phyloP scores from a whole-genome alignment of 768 basidiomycete species.

The Suillus occidentalis region DNA sequence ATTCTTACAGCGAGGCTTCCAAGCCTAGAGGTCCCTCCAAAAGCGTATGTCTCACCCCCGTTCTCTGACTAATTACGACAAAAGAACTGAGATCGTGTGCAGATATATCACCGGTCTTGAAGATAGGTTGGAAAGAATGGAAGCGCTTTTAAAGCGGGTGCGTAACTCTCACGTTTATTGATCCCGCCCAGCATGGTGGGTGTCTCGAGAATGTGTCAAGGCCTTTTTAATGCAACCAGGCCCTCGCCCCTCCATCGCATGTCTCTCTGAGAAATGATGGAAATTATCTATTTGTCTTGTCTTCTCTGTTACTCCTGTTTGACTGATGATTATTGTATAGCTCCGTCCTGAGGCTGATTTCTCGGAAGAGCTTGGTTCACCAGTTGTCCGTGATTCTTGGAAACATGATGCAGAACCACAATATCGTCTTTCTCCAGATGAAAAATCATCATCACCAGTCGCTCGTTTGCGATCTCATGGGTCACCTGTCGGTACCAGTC shows the following conservation, averaged over 20 bases:
- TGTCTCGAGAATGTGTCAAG: slow-evolving; percentile 1
- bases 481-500: slow-evolving; percentile 10
- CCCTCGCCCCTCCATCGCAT: background rate
- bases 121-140: slow-evolving; percentile 56
- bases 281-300: background rate
- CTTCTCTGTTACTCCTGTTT: background rate
- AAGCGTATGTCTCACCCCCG: slow-evolving; percentile 49
- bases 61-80: background rate
- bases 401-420: slow-evolving; percentile 32
- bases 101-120: slow-evolving; percentile 63
- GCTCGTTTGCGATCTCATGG: slow-evolving; percentile 15
- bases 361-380: slow-evolving; percentile 60
- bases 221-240: background rate
- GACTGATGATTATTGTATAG: slow-evolving; percentile 33
- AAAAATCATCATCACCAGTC: slow-evolving; percentile 24
- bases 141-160: slow-evolving; percentile 53
- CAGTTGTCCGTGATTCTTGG: slow-evolving; percentile 66
- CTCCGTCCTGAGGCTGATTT: slow-evolving; percentile 64
- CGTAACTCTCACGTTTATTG: slow-evolving; percentile 14
- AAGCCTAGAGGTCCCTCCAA: slow-evolving; percentile 68
- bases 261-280: background rate
- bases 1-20: slow-evolving; percentile 50
- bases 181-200: background rate
- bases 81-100: slow-evolving; percentile 6
- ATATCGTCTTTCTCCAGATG: slow-evolving; percentile 15